Percentiles rank a stretch among this genome's conserved stretches.
Evolutionary conservation across 495 filamentous ascomycete genomes (phyloP).

Genomic region (Hypomontagnella monticulosa): DNA sequence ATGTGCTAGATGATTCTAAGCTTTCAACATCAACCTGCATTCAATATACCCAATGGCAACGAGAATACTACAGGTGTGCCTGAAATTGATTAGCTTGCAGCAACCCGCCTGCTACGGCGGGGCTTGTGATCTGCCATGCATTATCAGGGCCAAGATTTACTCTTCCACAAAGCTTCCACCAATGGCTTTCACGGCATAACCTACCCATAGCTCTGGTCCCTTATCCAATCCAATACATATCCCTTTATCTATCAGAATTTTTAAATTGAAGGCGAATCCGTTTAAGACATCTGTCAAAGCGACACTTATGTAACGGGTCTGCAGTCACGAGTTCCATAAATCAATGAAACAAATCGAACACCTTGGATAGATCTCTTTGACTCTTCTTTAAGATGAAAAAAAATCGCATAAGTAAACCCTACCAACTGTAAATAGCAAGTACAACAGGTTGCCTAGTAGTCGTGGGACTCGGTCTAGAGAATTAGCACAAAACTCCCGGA

Average conservation of each 20-base stretch:
- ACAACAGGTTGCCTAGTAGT: no score
- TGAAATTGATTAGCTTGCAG: constrained; percentile 43
- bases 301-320: neutral
- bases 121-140: constrained; percentile 43
- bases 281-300: constrained; percentile 30
- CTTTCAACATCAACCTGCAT: constrained; percentile 21
- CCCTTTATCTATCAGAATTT: constrained; percentile 23
- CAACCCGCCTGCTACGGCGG: constrained; percentile 29
- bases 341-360: constrained; percentile 2
- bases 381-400: neutral
- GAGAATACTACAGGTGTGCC: constrained; percentile 22
- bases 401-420: no score
- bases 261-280: constrained; percentile 28
- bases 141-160: constrained; percentile 42
- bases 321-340: constrained; percentile 19
- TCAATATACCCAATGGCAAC: constrained; percentile 24
- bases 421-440: no score
- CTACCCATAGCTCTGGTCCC: constrained; percentile 19
- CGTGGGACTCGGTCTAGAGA: neutral
- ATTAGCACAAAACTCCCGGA: neutral
- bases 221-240: constrained; percentile 16
- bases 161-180: constrained; percentile 27
- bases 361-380: neutral
- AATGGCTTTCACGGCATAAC: constrained; percentile 21
- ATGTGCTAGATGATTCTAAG: constrained; percentile 12